phyloP scores from a whole-genome alignment of 768 basidiomycete species.

The Hydnomerulius pinastri region DNA sequence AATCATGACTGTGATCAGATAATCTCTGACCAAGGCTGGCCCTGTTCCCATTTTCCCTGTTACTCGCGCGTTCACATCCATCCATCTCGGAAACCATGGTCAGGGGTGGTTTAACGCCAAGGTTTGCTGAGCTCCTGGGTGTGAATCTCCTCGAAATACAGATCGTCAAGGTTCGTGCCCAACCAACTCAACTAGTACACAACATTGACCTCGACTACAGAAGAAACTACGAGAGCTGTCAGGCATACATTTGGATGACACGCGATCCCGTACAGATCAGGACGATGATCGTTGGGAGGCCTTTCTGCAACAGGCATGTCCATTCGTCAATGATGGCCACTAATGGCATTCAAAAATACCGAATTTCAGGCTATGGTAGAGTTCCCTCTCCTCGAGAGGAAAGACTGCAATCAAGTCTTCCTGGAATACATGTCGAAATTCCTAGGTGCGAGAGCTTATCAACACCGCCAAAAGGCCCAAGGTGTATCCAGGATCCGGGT shows the following conservation, averaged over 20 bases:
- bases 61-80: too few species aligned
- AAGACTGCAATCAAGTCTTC: neutral
- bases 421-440: neutral
- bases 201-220: too few species aligned
- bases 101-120: too few species aligned
- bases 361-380: neutral
- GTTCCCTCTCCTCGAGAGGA: neutral
- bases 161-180: too few species aligned
- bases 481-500: neutral
- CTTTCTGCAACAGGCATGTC: neutral
- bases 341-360: neutral
- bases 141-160: too few species aligned
- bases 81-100: too few species aligned
- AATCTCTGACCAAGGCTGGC: neutral
- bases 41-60: too few species aligned
- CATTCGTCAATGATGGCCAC: neutral
- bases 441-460: neutral
- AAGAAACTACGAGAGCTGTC: slow-evolving; percentile 5
- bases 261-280: neutral
- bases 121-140: too few species aligned
- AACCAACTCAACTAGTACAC: too few species aligned
- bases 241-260: slow-evolving; percentile 1
- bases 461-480: neutral
- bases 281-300: neutral
- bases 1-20: neutral